phyloP scores from a whole-genome alignment of 345 rosid genomes.

The Carallia pectinifolia region DNA sequence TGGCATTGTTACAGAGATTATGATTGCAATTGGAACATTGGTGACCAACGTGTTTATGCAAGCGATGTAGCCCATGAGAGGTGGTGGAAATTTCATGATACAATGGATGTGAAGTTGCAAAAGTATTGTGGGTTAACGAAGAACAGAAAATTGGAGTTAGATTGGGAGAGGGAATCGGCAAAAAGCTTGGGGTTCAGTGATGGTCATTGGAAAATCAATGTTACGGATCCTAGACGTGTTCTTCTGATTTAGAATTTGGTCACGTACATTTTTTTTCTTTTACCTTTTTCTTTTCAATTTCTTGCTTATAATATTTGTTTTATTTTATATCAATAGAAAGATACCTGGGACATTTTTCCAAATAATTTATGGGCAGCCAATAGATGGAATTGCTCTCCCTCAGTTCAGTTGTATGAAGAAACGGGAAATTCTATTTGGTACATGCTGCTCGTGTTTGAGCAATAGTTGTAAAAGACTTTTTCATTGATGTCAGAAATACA shows the following conservation, averaged over 20 bases:
- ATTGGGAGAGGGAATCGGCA: constrained; percentile 71
- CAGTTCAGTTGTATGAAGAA: too few relatives aligned
- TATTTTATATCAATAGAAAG: constrained; percentile 7
- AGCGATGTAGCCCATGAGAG: constrained; percentile 78
- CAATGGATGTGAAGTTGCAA: constrained; percentile 61
- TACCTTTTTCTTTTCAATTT: neutral
- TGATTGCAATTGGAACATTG: constrained; percentile 80
- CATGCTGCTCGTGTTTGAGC: too few relatives aligned
- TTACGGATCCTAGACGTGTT: constrained; percentile 67
- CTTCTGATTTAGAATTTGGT: constrained; percentile 28
- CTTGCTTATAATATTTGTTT: neutral
- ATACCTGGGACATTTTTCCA: neutral
- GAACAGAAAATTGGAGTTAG: constrained; percentile 60
- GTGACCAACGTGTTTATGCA: constrained; percentile 57
- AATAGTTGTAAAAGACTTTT: too few relatives aligned
- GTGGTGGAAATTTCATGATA: constrained; percentile 86
- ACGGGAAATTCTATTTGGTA: too few relatives aligned
- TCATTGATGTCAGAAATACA: too few relatives aligned
- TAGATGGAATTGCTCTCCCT: too few relatives aligned
- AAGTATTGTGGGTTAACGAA: constrained; percentile 65
- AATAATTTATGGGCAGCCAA: too few relatives aligned
- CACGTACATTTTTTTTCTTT: neutral
- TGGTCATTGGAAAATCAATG: constrained; percentile 69
- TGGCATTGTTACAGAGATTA: constrained; percentile 95
- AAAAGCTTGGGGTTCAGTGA: constrained; percentile 43